Conservation (phyloP, 2,329 filamentous ascomycete species). For the Aspergillus transmontanensis region DNA sequence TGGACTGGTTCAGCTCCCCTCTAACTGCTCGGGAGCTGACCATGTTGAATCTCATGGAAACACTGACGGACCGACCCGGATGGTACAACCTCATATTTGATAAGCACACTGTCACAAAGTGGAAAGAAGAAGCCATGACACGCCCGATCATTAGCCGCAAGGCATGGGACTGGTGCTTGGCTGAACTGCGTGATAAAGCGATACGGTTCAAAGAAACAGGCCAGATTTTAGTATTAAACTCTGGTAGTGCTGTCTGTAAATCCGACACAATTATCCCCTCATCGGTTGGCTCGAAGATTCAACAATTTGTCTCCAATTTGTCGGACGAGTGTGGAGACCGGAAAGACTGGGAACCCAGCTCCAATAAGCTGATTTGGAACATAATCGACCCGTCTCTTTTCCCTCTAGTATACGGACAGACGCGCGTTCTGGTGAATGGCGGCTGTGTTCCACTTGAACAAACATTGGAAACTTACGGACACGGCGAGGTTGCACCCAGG, state of each 20-base stretch:
- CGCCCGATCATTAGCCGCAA: constrained; percentile 14
- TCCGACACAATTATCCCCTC: constrained; percentile 2
- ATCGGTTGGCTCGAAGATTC: constrained; percentile 1
- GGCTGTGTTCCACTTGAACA: background rate
- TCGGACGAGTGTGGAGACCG: background rate
- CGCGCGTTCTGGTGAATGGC: background rate
- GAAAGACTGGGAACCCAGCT: background rate
- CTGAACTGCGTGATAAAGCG: constrained; percentile 17
- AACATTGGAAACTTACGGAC: background rate
- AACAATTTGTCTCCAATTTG: background rate
- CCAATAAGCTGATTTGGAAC: background rate
- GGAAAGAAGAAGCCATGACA: constrained; percentile 9
- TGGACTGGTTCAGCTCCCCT: background rate
- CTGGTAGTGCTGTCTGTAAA: constrained; percentile 12
- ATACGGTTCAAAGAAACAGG: constrained; percentile 7
- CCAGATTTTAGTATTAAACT: constrained; percentile 14
- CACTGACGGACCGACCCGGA: constrained; percentile 11
- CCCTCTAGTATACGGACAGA: background rate
- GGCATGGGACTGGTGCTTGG: constrained; percentile 18
- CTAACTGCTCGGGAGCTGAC: constrained; percentile 12
- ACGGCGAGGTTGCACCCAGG: background rate
- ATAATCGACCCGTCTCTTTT: constrained; percentile 6
- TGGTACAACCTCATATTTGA: constrained; percentile 9
- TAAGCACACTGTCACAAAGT: background rate
- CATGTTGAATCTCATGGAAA: constrained; percentile 11